Percentiles rank a stretch among this genome's conserved stretches.
Conservation (phyloP, 2,329 filamentous ascomycete genomes). For the Boeremia lycopersici region DNA sequence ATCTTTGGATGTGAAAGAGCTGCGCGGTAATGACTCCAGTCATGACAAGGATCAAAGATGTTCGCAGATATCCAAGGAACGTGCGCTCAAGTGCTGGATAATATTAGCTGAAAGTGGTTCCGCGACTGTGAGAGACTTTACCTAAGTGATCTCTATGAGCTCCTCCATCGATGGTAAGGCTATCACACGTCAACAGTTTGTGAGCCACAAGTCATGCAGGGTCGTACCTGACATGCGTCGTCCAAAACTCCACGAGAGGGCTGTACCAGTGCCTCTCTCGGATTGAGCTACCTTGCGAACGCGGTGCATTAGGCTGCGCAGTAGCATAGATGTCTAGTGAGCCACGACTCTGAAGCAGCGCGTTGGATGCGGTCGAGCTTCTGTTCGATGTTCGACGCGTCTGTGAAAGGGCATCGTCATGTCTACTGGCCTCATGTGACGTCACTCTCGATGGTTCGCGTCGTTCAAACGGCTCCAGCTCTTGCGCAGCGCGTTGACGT, state of each 20-base stretch:
- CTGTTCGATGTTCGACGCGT: conserved; percentile 11
- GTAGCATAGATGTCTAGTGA: conserved; percentile 11
- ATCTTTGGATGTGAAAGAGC: conserved; percentile 67
- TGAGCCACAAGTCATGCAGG: background rate
- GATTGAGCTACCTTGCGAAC: background rate
- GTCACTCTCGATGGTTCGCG: background rate
- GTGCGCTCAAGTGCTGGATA: conserved; percentile 72
- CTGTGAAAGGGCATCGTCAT: conserved; percentile 1
- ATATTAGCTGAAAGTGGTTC: conserved; percentile 12
- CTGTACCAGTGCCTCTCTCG: conserved; percentile 43
- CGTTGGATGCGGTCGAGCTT: conserved; percentile 7
- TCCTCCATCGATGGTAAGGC: conserved; percentile 57
- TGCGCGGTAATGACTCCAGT: conserved; percentile 70
- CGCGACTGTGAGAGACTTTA: conserved; percentile 32
- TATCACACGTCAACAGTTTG: background rate
- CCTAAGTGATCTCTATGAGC: conserved; percentile 63
- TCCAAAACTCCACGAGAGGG: conserved; percentile 54
- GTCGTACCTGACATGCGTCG: conserved; percentile 51
- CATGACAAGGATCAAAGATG: conserved; percentile 71
- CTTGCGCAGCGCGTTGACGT: conserved; percentile 22
- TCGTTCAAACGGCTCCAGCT: conserved; percentile 17
- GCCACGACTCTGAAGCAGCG: conserved; percentile 1
- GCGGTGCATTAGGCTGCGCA: conserved; percentile 4
- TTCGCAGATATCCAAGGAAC: conserved; percentile 75
- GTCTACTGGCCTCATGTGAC: background rate